Evolutionary conservation across 257 asterid genomes (phyloP), one percentile per base, ranked within the genome.

Genomic region (Nicotiana undulata): DNA sequence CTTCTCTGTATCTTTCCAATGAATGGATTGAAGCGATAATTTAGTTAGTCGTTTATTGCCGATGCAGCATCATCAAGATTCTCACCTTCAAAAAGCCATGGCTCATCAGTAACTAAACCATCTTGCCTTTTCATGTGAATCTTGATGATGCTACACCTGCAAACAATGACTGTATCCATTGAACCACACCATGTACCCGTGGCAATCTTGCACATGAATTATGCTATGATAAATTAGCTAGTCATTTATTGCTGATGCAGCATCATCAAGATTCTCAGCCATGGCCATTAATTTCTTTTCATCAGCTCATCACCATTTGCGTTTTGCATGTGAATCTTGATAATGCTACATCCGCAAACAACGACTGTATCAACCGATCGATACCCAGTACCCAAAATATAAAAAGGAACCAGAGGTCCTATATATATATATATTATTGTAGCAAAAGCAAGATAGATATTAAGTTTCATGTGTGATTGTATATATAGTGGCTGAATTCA

Each of bases 41-140:
- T 12, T 11, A 49, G 53, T 1, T 51, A 51, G 60, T 7, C 78
- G 2, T 46, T 72, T 72, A 72, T 60, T 61, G 82, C 32, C 55
- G 85, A 82, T 77, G 85, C 85, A 82, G 85, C 85, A 82, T 82
- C 84, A 82, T 82, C 85, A 82, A 64, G 85, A 82, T 82, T 82
- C 85, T 77, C 82, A n/a, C n/a, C n/a, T n/a, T n/a, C n/a, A n/a
- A n/a, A n/a, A n/a, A 77, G 75, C 37, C 68, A 12, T 63, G 37
- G 10, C 68, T n/a, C n/a, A n/a, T n/a, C n/a, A n/a, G n/a, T n/a
- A n/a, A n/a, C n/a, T n/a, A n/a, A n/a, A n/a, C n/a, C n/a, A n/a
- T n/a, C n/a, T n/a, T n/a, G n/a, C n/a, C n/a, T n/a, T n/a, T n/a
- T n/a, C n/a, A n/a, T n/a, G n/a, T n/a, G n/a, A n/a, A n/a, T n/a